phyloP scores from a whole-genome alignment of 192 early-diverging fungal genomes.

The Martensiomyces pterosporus region DNA sequence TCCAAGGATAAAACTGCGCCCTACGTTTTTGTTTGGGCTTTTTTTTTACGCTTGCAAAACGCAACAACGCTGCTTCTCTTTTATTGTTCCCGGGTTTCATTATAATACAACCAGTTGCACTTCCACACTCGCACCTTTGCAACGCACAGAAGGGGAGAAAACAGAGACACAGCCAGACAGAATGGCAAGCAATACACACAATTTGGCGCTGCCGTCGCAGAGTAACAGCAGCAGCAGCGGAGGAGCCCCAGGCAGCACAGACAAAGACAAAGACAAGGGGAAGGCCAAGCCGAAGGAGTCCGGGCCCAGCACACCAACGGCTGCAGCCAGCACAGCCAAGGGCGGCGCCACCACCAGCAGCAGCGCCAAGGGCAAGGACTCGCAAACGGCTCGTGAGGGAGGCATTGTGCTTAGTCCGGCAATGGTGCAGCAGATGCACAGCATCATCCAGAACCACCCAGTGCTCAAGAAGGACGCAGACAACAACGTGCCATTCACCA shows the following conservation, averaged over 20 bases:
- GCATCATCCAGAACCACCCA: slow-evolving; percentile 41
- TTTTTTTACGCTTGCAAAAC: not conserved
- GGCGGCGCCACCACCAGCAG: slow-evolving; percentile 1
- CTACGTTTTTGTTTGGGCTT: not conserved
- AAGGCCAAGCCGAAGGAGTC: slow-evolving; percentile 14
- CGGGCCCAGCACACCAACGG: slow-evolving; percentile 1
- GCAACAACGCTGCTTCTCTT: not conserved
- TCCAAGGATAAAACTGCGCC: no score
- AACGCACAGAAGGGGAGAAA: no score
- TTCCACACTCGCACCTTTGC: no score
- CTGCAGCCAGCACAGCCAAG: not conserved
- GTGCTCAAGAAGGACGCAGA: slow-evolving; percentile 39
- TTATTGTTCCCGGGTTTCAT: not conserved
- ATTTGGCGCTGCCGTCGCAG: slow-evolving; percentile 3
- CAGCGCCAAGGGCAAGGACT: slow-evolving; percentile 23
- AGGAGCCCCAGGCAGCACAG: not conserved
- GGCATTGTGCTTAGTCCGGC: slow-evolving; percentile 40
- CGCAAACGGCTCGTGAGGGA: slow-evolving; percentile 16
- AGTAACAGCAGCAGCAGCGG: not conserved
- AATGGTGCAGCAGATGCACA: slow-evolving; percentile 46
- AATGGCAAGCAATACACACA: slow-evolving; percentile 8
- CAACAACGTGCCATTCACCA: slow-evolving; percentile 50
- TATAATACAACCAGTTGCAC: no score
- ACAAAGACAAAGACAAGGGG: slow-evolving; percentile 5
- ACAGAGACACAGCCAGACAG: not conserved